phyloP scores from a whole-genome alignment of 2,329 filamentous ascomycete species.

The Apiospora rasikravindrae region DNA sequence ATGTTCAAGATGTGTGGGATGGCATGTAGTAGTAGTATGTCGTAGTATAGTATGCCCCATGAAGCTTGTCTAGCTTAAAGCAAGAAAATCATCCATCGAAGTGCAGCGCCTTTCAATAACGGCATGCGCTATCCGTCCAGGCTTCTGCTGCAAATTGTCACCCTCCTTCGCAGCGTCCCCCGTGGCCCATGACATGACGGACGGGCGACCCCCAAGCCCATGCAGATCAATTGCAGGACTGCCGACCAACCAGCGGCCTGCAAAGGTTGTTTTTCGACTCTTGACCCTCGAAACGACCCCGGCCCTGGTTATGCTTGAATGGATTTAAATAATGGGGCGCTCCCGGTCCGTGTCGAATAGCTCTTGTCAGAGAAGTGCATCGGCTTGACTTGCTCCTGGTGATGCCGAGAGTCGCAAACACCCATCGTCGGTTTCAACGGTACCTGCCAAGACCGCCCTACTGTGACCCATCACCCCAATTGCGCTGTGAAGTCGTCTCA shows the following conservation, averaged over 20 bases:
- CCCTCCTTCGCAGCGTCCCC: background rate
- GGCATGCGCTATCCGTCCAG: background rate
- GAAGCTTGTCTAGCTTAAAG: slow-evolving; percentile 10
- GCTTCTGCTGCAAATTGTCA: background rate
- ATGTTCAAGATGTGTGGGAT: background rate
- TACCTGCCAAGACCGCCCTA: slow-evolving; percentile 21
- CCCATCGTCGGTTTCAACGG: slow-evolving; percentile 19
- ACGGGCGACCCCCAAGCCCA: slow-evolving; percentile 15
- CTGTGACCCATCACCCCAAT: background rate
- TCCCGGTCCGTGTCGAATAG: slow-evolving; percentile 36
- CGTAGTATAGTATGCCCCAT: background rate
- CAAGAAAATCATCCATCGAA: background rate
- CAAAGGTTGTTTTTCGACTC: background rate
- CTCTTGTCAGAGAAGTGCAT: slow-evolving; percentile 45
- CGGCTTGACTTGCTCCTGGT: slow-evolving; percentile 43
- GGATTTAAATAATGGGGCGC: slow-evolving; percentile 26
- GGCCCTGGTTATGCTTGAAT: slow-evolving; percentile 15
- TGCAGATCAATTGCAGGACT: slow-evolving; percentile 5
- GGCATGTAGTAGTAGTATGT: background rate
- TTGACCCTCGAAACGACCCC: background rate
- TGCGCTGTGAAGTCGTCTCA: background rate
- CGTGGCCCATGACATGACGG: background rate
- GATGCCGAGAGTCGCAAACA: slow-evolving; percentile 28
- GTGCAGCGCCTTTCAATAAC: background rate
- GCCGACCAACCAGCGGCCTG: slow-evolving; percentile 2